Evolutionary conservation across 1,284 basidiomycete genomes (phyloP).

Genomic region (Ustilago crameri): DNA sequence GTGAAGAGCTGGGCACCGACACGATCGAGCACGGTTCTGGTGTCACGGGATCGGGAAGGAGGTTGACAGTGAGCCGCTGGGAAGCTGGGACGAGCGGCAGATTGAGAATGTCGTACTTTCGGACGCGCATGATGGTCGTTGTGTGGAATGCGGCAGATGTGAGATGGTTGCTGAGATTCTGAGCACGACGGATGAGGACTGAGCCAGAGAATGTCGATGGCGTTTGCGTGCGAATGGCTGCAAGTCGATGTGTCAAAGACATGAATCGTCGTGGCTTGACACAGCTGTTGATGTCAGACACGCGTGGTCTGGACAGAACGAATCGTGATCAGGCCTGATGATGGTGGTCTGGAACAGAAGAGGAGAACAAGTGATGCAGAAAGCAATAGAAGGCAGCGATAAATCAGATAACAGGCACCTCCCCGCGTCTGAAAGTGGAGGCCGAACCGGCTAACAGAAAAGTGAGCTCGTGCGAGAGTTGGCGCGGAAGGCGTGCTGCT

Average conservation of each 20-base stretch:
- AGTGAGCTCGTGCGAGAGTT: constrained; percentile 3
- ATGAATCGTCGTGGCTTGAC: constrained; percentile 9
- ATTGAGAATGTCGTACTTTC: constrained; percentile 44
- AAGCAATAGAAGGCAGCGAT: not conserved
- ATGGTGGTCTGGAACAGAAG: not conserved
- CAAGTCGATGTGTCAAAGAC: constrained; percentile 19
- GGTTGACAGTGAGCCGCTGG: constrained; percentile 76
- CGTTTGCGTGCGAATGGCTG: constrained; percentile 15
- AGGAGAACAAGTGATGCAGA: not conserved
- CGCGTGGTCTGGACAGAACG: not conserved
- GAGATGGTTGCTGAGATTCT: not conserved
- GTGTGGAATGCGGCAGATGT: constrained; percentile 8
- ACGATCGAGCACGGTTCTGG: constrained; percentile 72
- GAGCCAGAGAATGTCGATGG: not conserved
- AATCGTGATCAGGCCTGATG: no score
- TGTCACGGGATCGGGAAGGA: constrained; percentile 77
- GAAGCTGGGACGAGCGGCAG: constrained; percentile 76
- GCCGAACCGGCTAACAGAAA: not conserved
- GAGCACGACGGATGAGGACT: not conserved
- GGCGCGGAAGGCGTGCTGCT: constrained; percentile 4
- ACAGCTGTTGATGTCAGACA: not conserved
- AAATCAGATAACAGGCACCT: constrained; percentile 22
- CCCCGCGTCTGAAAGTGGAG: constrained; percentile 10
- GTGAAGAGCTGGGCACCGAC: constrained; percentile 66
- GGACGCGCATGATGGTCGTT: constrained; percentile 20